These are phyloP conservation scores for Cystobasidiopsis lactophilus DNA, from an alignment of 768 basidiomycete species.

Conservation along the genomic window DNA sequence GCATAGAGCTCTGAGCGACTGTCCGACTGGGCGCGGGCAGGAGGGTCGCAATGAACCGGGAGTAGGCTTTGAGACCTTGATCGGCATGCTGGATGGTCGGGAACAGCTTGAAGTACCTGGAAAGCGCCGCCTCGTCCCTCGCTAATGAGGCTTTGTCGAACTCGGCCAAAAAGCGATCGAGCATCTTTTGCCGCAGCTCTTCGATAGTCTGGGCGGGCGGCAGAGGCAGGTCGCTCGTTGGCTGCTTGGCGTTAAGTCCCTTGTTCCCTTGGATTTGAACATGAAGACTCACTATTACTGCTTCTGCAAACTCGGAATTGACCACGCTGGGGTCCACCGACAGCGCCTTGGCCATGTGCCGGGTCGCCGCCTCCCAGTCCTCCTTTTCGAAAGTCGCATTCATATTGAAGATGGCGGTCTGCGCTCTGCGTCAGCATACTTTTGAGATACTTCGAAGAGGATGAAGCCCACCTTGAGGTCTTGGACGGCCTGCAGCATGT, in stretches of 20 bases:
- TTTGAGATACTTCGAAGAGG: not conserved
- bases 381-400: conserved; percentile 45
- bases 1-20: conserved; percentile 70
- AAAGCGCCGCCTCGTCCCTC: conserved; percentile 42
- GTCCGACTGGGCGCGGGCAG: not conserved
- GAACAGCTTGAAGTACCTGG: conserved; percentile 90
- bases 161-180: conserved; percentile 51
- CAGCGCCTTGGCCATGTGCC: conserved; percentile 80
- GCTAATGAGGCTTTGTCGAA: conserved; percentile 62
- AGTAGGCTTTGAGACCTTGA: conserved; percentile 78
- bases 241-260: conserved; percentile 33
- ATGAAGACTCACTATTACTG: conserved; percentile 47
- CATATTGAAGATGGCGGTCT: conserved; percentile 43
- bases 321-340: conserved; percentile 53
- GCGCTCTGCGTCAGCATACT: conserved; percentile 24
- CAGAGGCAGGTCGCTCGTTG: conserved; percentile 64
- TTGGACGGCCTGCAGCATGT: conserved; percentile 76
- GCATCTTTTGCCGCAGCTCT: conserved; percentile 46
- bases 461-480: conserved; percentile 56
- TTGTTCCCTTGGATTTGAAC: not conserved
- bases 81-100: conserved; percentile 83
- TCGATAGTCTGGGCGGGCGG: conserved; percentile 69
- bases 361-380: conserved; percentile 89
- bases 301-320: conserved; percentile 62
- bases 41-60: conserved; percentile 52